phyloP scores from a whole-genome alignment of 129 eudicot genomes.

The Artemisia argyi region DNA sequence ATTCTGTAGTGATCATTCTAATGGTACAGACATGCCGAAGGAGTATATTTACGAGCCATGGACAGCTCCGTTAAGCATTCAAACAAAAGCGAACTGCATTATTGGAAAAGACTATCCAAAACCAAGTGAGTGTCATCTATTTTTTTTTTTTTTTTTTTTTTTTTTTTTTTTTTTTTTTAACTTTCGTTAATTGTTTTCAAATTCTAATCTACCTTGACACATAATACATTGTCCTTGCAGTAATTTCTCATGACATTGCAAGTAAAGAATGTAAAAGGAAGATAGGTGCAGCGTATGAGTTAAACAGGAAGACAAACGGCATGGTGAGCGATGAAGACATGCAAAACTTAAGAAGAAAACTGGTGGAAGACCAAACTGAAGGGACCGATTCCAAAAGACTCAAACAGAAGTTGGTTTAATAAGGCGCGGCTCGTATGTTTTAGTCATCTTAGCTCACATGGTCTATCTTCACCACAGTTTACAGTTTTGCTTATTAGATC shows the following conservation, averaged over 20 bases:
- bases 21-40: slow-evolving; percentile 71
- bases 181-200: not conserved
- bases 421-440: not conserved
- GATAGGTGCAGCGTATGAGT: slow-evolving; percentile 69
- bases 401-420: slow-evolving; percentile 48
- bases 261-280: slow-evolving; percentile 76
- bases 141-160: too few relatives aligned
- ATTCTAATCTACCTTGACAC: not conserved
- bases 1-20: not conserved
- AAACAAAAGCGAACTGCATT: slow-evolving; percentile 78
- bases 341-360: slow-evolving; percentile 50
- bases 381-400: slow-evolving; percentile 49
- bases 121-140: slow-evolving; percentile 48
- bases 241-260: slow-evolving; percentile 69
- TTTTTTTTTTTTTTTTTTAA: too few relatives aligned
- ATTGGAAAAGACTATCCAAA: slow-evolving; percentile 88
- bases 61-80: slow-evolving; percentile 82
- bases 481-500: not conserved
- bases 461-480: not conserved
- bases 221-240: slow-evolving; percentile 27
- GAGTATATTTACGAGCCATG: slow-evolving; percentile 93
- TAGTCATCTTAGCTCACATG: slow-evolving; percentile 10
- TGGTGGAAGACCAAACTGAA: slow-evolving; percentile 48
- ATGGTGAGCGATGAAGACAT: slow-evolving; percentile 59
- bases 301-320: slow-evolving; percentile 64